phyloP scores from a whole-genome alignment of 2,329 filamentous ascomycete genomes.

The Ilyonectria destructans region DNA sequence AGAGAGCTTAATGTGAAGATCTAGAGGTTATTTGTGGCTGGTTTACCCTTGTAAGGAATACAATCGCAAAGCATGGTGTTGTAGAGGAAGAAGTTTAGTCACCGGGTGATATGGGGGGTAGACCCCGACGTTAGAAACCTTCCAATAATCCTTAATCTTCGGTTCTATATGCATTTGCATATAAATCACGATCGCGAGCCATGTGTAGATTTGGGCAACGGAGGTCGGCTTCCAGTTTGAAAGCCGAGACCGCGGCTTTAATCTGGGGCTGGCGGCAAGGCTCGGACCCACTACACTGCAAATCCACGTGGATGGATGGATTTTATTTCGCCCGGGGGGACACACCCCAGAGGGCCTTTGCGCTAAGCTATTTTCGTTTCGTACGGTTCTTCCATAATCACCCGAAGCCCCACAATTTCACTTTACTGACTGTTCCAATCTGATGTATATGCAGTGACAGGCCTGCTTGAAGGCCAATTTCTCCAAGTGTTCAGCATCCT shows the following conservation, averaged over 20 bases:
- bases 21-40: conserved; percentile 39
- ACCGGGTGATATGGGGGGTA: conserved; percentile 9
- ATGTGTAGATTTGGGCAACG: conserved; percentile 26
- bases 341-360: too few species aligned
- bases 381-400: too few species aligned
- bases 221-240: conserved; percentile 21
- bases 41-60: conserved; percentile 34
- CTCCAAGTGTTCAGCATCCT: too few species aligned
- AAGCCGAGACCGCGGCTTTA: conserved; percentile 6
- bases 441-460: too few species aligned
- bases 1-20: conserved; percentile 48
- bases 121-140: conserved; percentile 9
- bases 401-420: too few species aligned
- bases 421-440: too few species aligned
- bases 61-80: conserved; percentile 38
- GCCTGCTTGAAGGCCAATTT: too few species aligned
- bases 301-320: too few species aligned
- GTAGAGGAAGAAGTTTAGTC: neutral
- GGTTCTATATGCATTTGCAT: conserved; percentile 29
- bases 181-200: conserved; percentile 29
- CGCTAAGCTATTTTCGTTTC: too few species aligned
- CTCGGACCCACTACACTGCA: too few species aligned
- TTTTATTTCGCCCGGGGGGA: too few species aligned
- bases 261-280: neutral
- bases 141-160: conserved; percentile 26